Conservation (phyloP, 441 rosid genomes). For the Brassica hybrid region DNA sequence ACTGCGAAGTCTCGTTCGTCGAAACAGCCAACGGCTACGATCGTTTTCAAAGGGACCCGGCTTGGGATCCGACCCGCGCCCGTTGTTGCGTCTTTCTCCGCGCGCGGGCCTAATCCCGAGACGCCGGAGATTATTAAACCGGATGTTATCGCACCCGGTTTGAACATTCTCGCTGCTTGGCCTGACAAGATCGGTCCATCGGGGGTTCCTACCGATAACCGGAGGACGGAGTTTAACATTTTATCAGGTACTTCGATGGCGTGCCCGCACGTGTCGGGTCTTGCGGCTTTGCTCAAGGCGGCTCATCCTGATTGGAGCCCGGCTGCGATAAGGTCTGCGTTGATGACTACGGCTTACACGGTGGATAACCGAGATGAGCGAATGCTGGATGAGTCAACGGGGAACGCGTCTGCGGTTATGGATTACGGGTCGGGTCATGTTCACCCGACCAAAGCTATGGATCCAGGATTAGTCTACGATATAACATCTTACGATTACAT, state of each 20-base stretch:
- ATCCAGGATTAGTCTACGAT: constrained; percentile 72
- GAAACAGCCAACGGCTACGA: constrained; percentile 54
- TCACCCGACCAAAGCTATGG: constrained; percentile 74
- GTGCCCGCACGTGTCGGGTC: constrained; percentile 77
- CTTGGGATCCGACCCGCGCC: constrained; percentile 66
- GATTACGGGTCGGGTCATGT: constrained; percentile 82
- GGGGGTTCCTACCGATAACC: constrained; percentile 53
- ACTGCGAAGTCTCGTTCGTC: constrained; percentile 58
- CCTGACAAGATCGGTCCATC: constrained; percentile 73
- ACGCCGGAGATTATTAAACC: constrained; percentile 72
- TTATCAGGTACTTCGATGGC: constrained; percentile 81
- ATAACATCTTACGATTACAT: constrained; percentile 57
- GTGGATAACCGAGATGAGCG: constrained; percentile 57
- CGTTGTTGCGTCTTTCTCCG: constrained; percentile 71
- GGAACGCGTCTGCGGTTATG: constrained; percentile 60
- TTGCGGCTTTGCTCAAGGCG: constrained; percentile 68
- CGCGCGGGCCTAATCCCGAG: constrained; percentile 76
- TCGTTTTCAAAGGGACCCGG: constrained; percentile 66
- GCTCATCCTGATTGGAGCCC: constrained; percentile 83
- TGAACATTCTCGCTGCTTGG: constrained; percentile 82
- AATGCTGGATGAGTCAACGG: constrained; percentile 67
- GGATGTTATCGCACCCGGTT: constrained; percentile 72
- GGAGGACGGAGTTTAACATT: constrained; percentile 64
- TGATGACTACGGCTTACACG: constrained; percentile 72
- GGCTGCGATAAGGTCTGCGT: constrained; percentile 67